Evolutionary conservation across 306 rosid genomes (phyloP).

Genomic region (Potentilla sterilis): DNA sequence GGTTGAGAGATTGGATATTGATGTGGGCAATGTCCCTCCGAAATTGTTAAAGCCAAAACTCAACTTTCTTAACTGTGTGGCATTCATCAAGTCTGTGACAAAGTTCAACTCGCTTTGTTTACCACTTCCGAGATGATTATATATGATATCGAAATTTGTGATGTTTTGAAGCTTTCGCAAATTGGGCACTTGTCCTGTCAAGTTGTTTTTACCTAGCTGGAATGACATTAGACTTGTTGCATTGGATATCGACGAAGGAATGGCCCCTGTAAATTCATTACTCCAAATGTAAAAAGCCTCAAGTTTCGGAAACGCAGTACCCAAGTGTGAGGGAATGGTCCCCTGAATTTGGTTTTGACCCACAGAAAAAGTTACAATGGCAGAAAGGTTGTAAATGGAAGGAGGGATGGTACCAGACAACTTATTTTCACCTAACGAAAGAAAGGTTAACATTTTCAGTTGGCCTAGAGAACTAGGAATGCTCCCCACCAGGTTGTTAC

Average conservation of each 20-base stretch:
- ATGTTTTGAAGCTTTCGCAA: not conserved
- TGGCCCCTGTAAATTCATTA: not conserved
- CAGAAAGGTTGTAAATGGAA: not conserved
- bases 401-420: not conserved
- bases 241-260: not conserved
- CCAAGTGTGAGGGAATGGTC: not conserved
- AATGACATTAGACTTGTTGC: not conserved
- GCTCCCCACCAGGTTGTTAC: not conserved
- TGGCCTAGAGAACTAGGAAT: not conserved
- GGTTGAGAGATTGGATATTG: not conserved
- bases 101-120: not conserved
- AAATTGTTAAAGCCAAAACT: too few species aligned
- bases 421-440: too few species aligned
- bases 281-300: accelerated
- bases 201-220: not conserved
- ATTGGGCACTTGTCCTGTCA: not conserved
- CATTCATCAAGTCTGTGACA: not conserved
- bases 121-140: not conserved
- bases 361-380: too few species aligned
- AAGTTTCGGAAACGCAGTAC: not conserved
- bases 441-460: not conserved
- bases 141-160: accelerated
- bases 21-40: not conserved
- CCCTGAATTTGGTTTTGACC: not conserved
- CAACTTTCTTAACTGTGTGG: not conserved